Conservation (phyloP, 106 monocot species). For the Narthecium ossifragum region DNA sequence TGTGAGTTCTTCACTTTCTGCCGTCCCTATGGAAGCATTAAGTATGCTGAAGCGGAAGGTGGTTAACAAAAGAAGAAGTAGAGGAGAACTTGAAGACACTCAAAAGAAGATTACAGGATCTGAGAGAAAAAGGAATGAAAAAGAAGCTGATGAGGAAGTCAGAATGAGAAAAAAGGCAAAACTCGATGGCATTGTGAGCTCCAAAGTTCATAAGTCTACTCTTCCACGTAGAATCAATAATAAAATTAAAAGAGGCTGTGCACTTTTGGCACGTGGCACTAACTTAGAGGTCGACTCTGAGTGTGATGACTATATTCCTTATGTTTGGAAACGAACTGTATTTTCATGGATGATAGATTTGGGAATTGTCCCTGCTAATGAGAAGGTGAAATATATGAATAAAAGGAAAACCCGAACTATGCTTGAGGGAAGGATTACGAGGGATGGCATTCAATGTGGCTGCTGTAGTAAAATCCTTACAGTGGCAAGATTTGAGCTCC, state of each 20-base stretch:
- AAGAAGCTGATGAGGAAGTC: neutral
- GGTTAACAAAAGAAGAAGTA: constrained; percentile 34
- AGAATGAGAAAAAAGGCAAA: constrained; percentile 7
- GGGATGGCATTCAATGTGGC: constrained; percentile 74
- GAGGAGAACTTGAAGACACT: constrained; percentile 15
- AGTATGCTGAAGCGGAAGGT: constrained; percentile 43
- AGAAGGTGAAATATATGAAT: constrained; percentile 66
- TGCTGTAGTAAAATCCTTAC: constrained; percentile 69
- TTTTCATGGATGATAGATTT: constrained; percentile 84
- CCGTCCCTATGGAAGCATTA: constrained; percentile 39
- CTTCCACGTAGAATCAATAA: constrained; percentile 11
- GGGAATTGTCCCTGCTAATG: constrained; percentile 40
- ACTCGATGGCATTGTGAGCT: neutral
- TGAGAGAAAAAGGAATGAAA: constrained; percentile 6
- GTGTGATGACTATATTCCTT: constrained; percentile 41
- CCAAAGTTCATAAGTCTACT: constrained; percentile 6
- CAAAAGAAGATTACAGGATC: constrained; percentile 6
- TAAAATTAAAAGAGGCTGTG: constrained; percentile 34
- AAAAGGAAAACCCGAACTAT: constrained; percentile 17
- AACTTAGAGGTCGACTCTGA: constrained; percentile 26
- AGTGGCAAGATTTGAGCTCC: constrained; percentile 64
- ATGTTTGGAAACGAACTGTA: constrained; percentile 55
- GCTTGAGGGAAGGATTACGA: constrained; percentile 51
- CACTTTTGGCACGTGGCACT: constrained; percentile 47
- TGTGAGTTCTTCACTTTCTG: constrained; percentile 4